Base-by-base conservation (phyloP, 2,329 filamentous ascomycete species). In the Monosporascus sp. region DNA sequence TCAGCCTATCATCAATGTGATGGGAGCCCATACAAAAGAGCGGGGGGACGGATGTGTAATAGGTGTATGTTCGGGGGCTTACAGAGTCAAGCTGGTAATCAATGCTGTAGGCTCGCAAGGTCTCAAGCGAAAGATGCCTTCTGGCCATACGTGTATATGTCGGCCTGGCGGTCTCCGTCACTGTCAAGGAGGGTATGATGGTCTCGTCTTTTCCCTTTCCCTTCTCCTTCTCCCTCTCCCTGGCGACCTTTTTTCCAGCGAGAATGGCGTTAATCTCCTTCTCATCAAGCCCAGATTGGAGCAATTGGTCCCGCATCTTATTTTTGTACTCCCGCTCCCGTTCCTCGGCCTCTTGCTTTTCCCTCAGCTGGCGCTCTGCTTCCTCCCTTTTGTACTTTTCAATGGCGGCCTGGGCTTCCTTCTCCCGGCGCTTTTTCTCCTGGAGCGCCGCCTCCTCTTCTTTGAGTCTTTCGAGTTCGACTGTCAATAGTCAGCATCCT, bases 71-170 rank as follows among this genome's bases (percentile, higher is more conserved):
- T 25, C 18, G 17, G 14, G 37, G 18, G 67, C 79, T 69, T 70
- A 84, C 82, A 55, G 69, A 54, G 57, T 86, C 83, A 49, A 77
- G 66, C 50, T 83, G 78, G 59, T 75, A 86, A 14, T 85, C 80
- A 27, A 85, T 76, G 47, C 74, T 71, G 59, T 79, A 82, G 17
- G 69, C 70, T 48, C 76, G 70, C 52, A 86, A 65, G 5, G 83
- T 85, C 69, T 86, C 83, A 50, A 85, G 73, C 0, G 82, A 85
- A 22, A 86, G 68, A 63, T 86, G 78, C 51, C 75, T 74, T 24
- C 83, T 76, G 1, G 81, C 73, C 82, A 86, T 85, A 57, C 83
- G 77, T 15, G 83, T 86, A 61, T 85, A 85, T 0, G 81, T 84
- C 1, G 81, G 77, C 4, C 77, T 73, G 17, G 59, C 51, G 17